Percentiles rank a stretch among this genome's conserved stretches.
phyloP scores from a whole-genome alignment of 2,329 filamentous ascomycete species.

The Ceratocystiopsis minuta region DNA sequence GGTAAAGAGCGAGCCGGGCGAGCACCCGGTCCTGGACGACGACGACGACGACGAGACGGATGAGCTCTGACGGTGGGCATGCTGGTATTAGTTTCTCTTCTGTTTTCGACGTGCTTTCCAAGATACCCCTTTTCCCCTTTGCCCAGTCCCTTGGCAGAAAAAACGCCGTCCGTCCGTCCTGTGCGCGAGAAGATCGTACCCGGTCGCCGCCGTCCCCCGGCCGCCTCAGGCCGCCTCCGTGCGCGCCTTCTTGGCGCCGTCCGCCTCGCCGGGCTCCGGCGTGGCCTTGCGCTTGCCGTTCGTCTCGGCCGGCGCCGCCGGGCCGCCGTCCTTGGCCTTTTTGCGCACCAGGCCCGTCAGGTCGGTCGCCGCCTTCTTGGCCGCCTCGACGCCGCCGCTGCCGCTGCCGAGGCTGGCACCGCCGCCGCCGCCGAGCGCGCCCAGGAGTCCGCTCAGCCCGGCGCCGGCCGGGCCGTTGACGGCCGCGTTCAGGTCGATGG shows the following conservation, averaged over 20 bases:
- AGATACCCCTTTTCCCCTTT: no score
- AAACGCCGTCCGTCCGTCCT: no score
- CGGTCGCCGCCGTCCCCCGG: no score
- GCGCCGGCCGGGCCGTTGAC: constrained; percentile 32
- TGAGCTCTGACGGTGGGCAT: constrained; percentile 5
- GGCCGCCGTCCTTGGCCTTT: constrained; percentile 25
- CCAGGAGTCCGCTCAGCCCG: constrained; percentile 40
- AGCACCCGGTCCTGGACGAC: no score
- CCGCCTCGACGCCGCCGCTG: constrained; percentile 48
- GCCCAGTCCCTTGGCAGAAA: no score
- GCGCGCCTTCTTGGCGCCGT: constrained; percentile 19
- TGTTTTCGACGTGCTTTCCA: not conserved
- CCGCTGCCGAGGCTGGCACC: constrained; percentile 25
- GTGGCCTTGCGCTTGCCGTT: constrained; percentile 24
- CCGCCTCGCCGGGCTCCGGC: constrained; percentile 14
- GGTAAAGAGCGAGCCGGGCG: no score
- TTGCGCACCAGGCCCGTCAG: constrained; percentile 58
- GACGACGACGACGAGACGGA: constrained; percentile 6
- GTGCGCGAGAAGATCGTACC: no score
- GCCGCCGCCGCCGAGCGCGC: constrained; percentile 27
- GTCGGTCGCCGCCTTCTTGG: constrained; percentile 56
- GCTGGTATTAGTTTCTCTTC: not conserved
- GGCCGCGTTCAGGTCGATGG: constrained; percentile 37
- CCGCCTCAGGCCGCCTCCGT: no score
- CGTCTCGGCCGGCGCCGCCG: constrained; percentile 11